phyloP scores from a whole-genome alignment of 768 basidiomycete genomes.

The Naganishia randhawae region DNA sequence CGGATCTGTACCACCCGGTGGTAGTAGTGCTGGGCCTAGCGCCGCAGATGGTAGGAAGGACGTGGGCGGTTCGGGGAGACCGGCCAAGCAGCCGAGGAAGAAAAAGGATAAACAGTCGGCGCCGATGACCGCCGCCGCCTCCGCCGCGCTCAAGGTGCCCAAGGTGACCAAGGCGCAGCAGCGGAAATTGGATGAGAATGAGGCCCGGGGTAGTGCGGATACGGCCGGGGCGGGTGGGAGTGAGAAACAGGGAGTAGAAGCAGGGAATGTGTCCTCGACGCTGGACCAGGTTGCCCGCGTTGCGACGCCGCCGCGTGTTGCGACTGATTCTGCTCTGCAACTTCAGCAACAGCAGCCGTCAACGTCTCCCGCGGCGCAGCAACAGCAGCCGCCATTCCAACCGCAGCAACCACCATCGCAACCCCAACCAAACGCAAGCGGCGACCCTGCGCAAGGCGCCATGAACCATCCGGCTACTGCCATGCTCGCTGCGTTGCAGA shows the following conservation, averaged over 20 bases:
- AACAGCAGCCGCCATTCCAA: not conserved
- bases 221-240: not conserved
- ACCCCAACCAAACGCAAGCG: slow-evolving; percentile 25
- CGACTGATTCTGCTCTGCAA: not conserved
- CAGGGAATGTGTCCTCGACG: not conserved
- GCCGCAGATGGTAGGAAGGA: not conserved
- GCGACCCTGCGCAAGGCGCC: slow-evolving; percentile 7
- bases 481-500: slow-evolving; percentile 11
- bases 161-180: slow-evolving; percentile 1
- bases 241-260: not conserved
- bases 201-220: not conserved
- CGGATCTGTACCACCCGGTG: no score
- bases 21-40: no score
- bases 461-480: not conserved
- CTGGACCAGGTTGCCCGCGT: not conserved
- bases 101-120: slow-evolving; percentile 7
- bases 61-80: not conserved
- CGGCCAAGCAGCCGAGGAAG: slow-evolving; percentile 19
- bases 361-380: not conserved
- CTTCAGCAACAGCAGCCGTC: not conserved
- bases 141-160: no score
- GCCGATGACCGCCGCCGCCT: no score
- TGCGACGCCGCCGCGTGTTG: not conserved
- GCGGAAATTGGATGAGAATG: not conserved
- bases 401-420: slow-evolving; percentile 7